These are phyloP conservation scores for Arthromyces matolae DNA, from an alignment of 768 basidiomycete species.

Conservation along the genomic window DNA sequence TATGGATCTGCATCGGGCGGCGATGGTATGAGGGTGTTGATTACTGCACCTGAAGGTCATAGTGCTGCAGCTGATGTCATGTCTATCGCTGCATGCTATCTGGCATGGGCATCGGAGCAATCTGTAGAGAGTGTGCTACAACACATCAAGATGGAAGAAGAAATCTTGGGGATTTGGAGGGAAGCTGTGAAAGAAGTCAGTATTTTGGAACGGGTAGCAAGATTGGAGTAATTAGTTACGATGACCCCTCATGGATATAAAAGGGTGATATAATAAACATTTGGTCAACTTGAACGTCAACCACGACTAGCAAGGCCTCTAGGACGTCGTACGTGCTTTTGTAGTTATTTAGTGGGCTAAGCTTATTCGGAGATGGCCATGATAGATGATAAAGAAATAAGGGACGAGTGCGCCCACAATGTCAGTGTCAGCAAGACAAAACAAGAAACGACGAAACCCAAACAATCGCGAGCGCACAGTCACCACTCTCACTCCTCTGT, in stretches of 20 bases:
- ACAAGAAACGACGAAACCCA: slow-evolving; percentile 54
- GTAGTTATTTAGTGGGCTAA: slow-evolving; percentile 6
- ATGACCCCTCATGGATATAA: slow-evolving; percentile 2
- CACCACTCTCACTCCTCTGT: slow-evolving; percentile 56
- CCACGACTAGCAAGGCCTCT: slow-evolving; percentile 1
- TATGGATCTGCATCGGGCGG: no score
- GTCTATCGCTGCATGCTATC: slow-evolving; percentile 21
- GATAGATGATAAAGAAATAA: slow-evolving; percentile 16
- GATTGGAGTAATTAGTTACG: slow-evolving; percentile 1
- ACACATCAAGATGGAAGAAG: slow-evolving; percentile 20
- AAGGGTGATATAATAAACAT: slow-evolving; percentile 20
- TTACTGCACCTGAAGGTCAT: slow-evolving; percentile 18
- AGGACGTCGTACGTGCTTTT: slow-evolving; percentile 3
- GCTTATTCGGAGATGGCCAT: slow-evolving; percentile 16
- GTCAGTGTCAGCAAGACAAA: slow-evolving; percentile 60
- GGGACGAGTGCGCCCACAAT: slow-evolving; percentile 21
- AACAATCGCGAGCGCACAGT: slow-evolving; percentile 65
- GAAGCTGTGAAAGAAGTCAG: slow-evolving; percentile 17
- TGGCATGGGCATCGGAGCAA: slow-evolving; percentile 22
- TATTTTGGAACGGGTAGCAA: slow-evolving; percentile 18
- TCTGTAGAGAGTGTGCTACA: slow-evolving; percentile 16
- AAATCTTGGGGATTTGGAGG: slow-evolving; percentile 18
- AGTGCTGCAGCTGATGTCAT: slow-evolving; percentile 22
- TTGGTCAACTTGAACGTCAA: slow-evolving; percentile 5
- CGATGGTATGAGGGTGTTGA: slow-evolving; percentile 19